Conservation (phyloP, 257 asterid genomes). For the Nicotiana sylvestris region DNA sequence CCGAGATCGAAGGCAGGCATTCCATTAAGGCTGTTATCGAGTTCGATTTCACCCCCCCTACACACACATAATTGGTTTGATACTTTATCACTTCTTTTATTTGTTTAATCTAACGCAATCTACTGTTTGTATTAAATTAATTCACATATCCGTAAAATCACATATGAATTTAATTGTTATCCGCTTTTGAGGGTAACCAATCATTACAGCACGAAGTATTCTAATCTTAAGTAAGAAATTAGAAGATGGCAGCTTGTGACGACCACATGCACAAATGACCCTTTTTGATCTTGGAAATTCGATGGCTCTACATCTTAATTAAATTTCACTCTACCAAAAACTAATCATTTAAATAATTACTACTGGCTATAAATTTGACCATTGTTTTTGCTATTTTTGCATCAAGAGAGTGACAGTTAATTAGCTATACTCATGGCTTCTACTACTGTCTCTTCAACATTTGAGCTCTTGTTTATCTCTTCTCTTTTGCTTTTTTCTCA, state of each 20-base stretch:
- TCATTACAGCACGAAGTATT: not conserved
- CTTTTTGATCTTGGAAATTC: not conserved
- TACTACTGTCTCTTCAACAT: constrained; percentile 9
- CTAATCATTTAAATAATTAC: not conserved
- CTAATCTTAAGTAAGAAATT: not conserved
- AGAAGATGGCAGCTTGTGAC: not conserved
- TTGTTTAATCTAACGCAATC: no score
- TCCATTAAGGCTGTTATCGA: no score
- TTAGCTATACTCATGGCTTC: not conserved
- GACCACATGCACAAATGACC: not conserved
- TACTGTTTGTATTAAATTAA: no score
- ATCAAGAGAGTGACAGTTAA: not conserved
- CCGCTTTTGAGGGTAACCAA: not conserved
- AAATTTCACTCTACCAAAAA: not conserved
- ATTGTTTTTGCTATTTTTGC: not conserved
- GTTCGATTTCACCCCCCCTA: no score
- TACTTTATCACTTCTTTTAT: no score
- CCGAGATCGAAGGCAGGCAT: no score
- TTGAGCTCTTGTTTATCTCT: constrained; percentile 15
- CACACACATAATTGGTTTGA: no score
- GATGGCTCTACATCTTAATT: not conserved
- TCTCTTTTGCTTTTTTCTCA: constrained; percentile 17
- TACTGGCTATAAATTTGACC: not conserved
- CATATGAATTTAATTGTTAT: no score
- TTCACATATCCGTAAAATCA: no score